Evolutionary conservation across 768 basidiomycete genomes (phyloP).

Genomic region (Sarcomyxa edulis): DNA sequence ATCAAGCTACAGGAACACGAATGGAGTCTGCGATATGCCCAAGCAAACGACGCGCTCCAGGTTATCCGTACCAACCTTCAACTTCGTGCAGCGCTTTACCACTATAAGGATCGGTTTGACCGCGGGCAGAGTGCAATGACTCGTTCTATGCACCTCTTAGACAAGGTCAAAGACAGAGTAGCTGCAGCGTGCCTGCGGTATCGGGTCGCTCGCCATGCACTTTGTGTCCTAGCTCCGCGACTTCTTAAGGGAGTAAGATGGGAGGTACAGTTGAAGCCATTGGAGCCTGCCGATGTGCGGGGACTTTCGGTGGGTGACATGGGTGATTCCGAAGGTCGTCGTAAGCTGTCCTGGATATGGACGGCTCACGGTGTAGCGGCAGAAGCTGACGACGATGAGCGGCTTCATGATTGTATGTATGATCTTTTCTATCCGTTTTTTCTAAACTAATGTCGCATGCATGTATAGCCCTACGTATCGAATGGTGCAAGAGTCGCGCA

Average conservation of each 20-base stretch:
- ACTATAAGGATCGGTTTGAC: slow-evolving; percentile 6
- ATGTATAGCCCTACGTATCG: not conserved
- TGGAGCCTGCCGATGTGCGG: slow-evolving; percentile 1
- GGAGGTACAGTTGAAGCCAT: no score
- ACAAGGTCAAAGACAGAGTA: not conserved
- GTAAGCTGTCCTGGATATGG: slow-evolving; percentile 8
- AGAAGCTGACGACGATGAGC: not conserved
- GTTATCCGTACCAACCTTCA: slow-evolving; percentile 5
- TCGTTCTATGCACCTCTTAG: slow-evolving; percentile 1
- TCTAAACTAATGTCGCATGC: not conserved
- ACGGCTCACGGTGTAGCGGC: not conserved
- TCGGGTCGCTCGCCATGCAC: no score
- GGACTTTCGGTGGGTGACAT: not conserved
- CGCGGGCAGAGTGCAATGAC: slow-evolving; percentile 9
- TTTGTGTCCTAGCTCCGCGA: no score
- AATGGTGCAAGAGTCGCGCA: slow-evolving; percentile 4
- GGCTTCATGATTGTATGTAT: not conserved
- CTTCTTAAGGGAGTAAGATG: no score
- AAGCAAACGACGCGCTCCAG: no score
- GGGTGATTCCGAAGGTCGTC: slow-evolving; percentile 2
- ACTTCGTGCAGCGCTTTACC: slow-evolving; percentile 2
- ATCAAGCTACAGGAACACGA: no score
- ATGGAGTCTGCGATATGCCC: no score
- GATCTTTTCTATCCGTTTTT: not conserved
- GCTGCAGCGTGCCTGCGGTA: no score